Percentiles rank a stretch among this genome's conserved stretches.
phyloP scores from a whole-genome alignment of 495 filamentous ascomycete genomes.

The Corynascus novoguineensis region DNA sequence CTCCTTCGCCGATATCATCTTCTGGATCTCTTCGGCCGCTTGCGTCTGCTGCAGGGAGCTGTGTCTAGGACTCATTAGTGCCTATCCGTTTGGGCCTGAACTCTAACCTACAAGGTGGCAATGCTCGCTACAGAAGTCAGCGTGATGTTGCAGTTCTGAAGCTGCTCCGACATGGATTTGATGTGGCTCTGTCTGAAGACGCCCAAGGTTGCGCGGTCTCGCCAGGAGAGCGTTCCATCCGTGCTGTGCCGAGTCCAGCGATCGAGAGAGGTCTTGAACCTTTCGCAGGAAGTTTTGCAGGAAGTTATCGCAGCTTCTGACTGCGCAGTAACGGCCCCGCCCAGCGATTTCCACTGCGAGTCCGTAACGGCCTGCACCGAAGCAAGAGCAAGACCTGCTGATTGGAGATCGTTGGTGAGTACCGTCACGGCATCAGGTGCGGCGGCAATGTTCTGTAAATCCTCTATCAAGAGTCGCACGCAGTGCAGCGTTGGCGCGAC shows the following conservation, averaged over 20 bases:
- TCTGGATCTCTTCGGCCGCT: neutral
- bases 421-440: neutral
- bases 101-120: neutral
- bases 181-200: neutral
- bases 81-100: neutral
- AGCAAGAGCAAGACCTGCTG: neutral
- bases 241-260: neutral
- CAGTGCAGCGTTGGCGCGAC: no score
- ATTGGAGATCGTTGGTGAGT: neutral
- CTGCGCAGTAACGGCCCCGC: neutral
- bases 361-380: neutral
- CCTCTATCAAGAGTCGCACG: neutral
- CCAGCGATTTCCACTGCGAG: neutral
- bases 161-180: neutral
- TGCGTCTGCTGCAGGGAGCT: neutral
- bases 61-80: neutral
- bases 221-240: neutral
- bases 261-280: neutral
- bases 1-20: neutral
- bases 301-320: neutral
- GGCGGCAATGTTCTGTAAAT: neutral
- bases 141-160: neutral
- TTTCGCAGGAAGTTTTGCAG: neutral
- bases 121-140: neutral
- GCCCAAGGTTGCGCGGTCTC: neutral